Percentiles rank a stretch among this genome's conserved stretches.
Conservation (phyloP, 805 yeast species). For the Ogataea wickerhamii region DNA sequence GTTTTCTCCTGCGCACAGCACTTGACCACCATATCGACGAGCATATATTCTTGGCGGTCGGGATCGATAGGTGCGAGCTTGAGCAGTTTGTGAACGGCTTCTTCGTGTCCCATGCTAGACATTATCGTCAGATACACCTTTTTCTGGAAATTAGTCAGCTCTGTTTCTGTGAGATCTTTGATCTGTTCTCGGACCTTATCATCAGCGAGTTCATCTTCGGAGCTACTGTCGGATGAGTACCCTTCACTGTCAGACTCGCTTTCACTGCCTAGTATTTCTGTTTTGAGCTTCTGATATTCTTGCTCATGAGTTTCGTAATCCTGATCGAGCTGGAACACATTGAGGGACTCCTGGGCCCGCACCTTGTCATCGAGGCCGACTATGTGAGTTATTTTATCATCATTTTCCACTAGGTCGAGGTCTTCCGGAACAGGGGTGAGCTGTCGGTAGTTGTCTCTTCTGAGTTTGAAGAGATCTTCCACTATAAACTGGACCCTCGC, state of each 20-base stretch:
- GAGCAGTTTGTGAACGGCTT: constrained; percentile 83
- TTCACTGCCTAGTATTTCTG: constrained; percentile 45
- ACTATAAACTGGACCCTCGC: constrained; percentile 43
- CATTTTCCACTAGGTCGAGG: constrained; percentile 61
- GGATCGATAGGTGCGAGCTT: constrained; percentile 42
- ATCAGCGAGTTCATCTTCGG: constrained; percentile 24
- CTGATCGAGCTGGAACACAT: constrained; percentile 47
- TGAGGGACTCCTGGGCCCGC: constrained; percentile 43
- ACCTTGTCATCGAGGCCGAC: constrained; percentile 52
- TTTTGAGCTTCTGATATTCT: constrained; percentile 40
- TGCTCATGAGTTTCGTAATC: constrained; percentile 49
- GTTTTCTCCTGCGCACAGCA: constrained; percentile 84
- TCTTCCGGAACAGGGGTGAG: constrained; percentile 40
- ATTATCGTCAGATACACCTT: constrained; percentile 76
- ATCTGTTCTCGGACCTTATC: constrained; percentile 32
- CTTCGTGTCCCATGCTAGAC: constrained; percentile 89
- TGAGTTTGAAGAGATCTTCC: constrained; percentile 48
- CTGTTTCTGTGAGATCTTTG: constrained; percentile 67
- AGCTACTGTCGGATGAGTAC: constrained; percentile 13
- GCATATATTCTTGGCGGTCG: constrained; percentile 42
- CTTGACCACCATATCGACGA: constrained; percentile 71
- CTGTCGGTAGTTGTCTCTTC: constrained; percentile 41
- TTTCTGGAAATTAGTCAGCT: constrained; percentile 63
- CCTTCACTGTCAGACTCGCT: constrained; percentile 17
- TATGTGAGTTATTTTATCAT: constrained; percentile 55